These are phyloP conservation scores for Arthroderma sp. DNA, from an alignment of 2,329 filamentous ascomycete species.

Conservation along the genomic window DNA sequence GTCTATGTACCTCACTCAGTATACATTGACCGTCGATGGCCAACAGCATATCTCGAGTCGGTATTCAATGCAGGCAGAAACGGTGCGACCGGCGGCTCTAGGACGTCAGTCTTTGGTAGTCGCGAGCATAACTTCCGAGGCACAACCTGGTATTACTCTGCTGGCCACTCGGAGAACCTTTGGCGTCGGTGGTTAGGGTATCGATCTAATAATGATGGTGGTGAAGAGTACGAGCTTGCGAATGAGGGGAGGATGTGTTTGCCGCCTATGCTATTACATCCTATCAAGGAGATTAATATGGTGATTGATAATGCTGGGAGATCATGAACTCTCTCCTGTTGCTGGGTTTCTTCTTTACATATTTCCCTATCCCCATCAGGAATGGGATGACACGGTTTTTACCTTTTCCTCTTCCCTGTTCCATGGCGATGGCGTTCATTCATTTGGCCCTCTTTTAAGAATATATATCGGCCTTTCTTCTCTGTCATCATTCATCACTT, in stretches of 20 bases:
- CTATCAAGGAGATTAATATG: conserved; percentile 62
- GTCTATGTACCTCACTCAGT: conserved; percentile 83
- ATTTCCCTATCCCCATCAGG: background rate
- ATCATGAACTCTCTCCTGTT: background rate
- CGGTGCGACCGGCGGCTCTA: conserved; percentile 60
- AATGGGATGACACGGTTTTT: background rate
- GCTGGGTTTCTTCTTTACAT: background rate
- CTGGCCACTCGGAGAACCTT: conserved; percentile 65
- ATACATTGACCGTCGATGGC: conserved; percentile 80
- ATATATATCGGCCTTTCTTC: background rate
- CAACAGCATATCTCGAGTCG: conserved; percentile 59
- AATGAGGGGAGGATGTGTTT: conserved; percentile 82
- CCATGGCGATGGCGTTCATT: background rate
- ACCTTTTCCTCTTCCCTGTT: background rate
- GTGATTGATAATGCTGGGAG: conserved; percentile 25
- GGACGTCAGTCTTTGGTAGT: conserved; percentile 65
- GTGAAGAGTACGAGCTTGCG: conserved; percentile 60
- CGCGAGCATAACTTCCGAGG: conserved; percentile 81
- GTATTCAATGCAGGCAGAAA: conserved; percentile 71
- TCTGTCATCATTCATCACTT: too few relatives aligned
- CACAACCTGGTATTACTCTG: conserved; percentile 85
- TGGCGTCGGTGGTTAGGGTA: conserved; percentile 81
- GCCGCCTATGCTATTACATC: conserved; percentile 79
- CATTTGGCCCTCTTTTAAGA: background rate
- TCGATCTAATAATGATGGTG: conserved; percentile 64